phyloP scores from a whole-genome alignment of 495 filamentous ascomycete species.

The Evernia prunastri region DNA sequence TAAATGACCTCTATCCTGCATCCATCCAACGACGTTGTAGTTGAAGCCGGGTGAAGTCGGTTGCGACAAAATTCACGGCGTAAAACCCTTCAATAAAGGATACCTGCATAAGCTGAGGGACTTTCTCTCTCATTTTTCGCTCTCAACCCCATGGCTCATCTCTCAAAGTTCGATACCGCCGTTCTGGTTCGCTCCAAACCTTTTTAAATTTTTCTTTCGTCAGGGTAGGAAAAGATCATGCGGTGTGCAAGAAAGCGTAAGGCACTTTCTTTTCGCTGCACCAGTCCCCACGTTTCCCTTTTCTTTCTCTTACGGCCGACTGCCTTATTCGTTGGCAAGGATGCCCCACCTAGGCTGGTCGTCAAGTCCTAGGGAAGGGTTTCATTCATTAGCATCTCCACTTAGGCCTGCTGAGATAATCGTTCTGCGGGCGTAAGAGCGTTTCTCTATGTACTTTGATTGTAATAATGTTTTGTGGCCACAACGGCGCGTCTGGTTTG shows the following conservation, averaged over 20 bases:
- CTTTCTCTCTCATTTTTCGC: background rate
- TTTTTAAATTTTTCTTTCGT: too few relatives aligned
- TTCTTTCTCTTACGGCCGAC: background rate
- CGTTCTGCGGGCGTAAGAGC: background rate
- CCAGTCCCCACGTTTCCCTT: background rate
- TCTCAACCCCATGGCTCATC: background rate
- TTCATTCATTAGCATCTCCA: background rate
- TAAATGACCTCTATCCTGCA: background rate
- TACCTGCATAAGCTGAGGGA: background rate
- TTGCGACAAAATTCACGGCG: background rate
- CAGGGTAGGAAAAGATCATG: background rate
- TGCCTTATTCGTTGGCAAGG: background rate
- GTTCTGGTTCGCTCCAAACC: background rate
- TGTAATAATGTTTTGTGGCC: too few relatives aligned
- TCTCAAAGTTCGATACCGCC: background rate
- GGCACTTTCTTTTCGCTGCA: background rate
- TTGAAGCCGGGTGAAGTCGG: background rate
- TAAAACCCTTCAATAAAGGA: background rate
- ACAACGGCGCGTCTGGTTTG: too few relatives aligned
- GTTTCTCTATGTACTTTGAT: too few relatives aligned
- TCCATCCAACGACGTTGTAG: too few relatives aligned
- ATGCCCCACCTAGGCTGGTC: background rate
- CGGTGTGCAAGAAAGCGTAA: background rate
- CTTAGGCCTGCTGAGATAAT: background rate
- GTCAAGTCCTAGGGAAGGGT: background rate